These are phyloP conservation scores for Alloteropsis semialata DNA, from an alignment of 176 grass and related monocot genomes.

Conservation along the genomic window DNA sequence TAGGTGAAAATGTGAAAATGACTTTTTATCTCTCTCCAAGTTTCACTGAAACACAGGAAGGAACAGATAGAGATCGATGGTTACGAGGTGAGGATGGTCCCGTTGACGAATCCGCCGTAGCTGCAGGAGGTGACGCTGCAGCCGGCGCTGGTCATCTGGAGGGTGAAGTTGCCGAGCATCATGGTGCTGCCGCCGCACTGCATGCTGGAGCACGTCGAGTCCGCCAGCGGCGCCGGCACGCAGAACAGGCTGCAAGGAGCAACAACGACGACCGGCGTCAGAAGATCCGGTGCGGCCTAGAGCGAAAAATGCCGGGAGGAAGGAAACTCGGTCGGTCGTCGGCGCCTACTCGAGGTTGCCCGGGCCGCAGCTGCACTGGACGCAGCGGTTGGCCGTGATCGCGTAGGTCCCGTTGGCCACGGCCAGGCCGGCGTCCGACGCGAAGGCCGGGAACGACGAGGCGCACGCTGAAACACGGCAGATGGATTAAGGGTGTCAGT, in stretches of 20 bases:
- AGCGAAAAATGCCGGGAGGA: no score
- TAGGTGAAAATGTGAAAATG: background rate
- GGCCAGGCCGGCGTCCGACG: slow-evolving; percentile 62
- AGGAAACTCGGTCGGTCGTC: no score
- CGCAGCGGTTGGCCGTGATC: slow-evolving; percentile 67
- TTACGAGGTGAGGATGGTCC: slow-evolving; percentile 67
- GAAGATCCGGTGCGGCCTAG: background rate
- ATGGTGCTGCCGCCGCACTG: slow-evolving; percentile 77
- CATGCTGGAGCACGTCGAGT: slow-evolving; percentile 74
- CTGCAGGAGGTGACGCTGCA: slow-evolving; percentile 80
- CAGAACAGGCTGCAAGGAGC: slow-evolving; percentile 62
- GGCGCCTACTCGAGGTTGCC: slow-evolving; percentile 61
- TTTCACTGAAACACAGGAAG: no score
- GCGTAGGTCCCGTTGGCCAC: slow-evolving; percentile 85
- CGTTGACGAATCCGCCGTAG: slow-evolving; percentile 79
- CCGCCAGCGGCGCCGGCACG: slow-evolving; percentile 67
- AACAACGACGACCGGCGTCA: background rate
- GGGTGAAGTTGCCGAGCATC: slow-evolving; percentile 67
- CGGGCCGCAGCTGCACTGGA: slow-evolving; percentile 90
- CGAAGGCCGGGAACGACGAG: slow-evolving; percentile 55
- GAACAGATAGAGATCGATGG: no score
- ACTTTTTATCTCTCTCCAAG: no score
- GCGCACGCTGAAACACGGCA: slow-evolving; percentile 49
- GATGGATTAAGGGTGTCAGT: background rate
- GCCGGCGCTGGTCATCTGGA: slow-evolving; percentile 54